Percentiles rank a stretch among this genome's conserved stretches.
Conservation (phyloP, 768 basidiomycete genomes). For the Trichaptum fuscoviolaceum region DNA sequence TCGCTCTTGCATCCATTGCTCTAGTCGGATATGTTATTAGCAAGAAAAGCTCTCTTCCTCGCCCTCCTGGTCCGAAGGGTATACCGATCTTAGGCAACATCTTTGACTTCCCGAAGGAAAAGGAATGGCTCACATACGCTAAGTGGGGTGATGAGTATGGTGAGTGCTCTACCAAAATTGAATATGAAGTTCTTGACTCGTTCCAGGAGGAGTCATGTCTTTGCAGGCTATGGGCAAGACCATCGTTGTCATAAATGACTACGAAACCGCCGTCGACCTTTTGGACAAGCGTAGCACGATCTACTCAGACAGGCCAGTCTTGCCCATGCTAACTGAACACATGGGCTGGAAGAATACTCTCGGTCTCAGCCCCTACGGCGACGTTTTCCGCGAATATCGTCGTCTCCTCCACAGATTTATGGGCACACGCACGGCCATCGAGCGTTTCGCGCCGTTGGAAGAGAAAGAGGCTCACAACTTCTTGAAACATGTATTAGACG, state of each 20-base stretch:
- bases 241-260: conserved; percentile 20
- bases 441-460: neutral
- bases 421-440: neutral
- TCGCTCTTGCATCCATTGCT: conserved; percentile 1
- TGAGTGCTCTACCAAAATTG: neutral
- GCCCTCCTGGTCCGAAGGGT: conserved; percentile 22
- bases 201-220: conserved; percentile 19
- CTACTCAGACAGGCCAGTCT: conserved; percentile 22
- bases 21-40: neutral
- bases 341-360: conserved; percentile 11
- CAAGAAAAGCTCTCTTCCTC: conserved; percentile 3
- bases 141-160: conserved; percentile 11
- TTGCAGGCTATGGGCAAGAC: conserved; percentile 18
- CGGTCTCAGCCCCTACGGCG: neutral
- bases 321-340: conserved; percentile 21
- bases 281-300: conserved; percentile 24
- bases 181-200: neutral
- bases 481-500: neutral
- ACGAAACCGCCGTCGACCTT: conserved; percentile 19
- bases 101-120: conserved; percentile 17
- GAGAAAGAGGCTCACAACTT: neutral
- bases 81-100: conserved; percentile 21
- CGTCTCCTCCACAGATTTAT: neutral
- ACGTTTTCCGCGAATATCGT: conserved; percentile 10
- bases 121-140: conserved; percentile 11